Evolutionary conservation across 2,329 filamentous ascomycete genomes (phyloP).

Genomic region (Sporothrix pallida): DNA sequence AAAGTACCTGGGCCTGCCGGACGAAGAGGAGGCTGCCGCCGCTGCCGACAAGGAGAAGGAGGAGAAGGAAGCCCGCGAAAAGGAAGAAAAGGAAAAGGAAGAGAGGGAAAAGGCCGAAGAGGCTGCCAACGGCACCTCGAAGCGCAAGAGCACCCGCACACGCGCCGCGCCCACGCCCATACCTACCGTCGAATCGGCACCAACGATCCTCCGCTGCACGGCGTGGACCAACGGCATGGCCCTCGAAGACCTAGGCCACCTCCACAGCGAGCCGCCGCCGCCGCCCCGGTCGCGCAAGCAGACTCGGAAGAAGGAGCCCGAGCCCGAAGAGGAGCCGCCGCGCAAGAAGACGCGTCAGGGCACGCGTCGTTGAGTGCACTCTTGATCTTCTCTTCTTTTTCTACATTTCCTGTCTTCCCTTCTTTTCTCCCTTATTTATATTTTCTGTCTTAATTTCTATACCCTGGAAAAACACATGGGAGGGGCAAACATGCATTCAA

Average conservation of each 20-base stretch:
- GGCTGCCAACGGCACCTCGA: conserved; percentile 36
- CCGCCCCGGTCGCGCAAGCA: conserved; percentile 58
- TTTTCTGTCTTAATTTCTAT: conserved; percentile 14
- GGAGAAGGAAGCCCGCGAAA: conserved; percentile 35
- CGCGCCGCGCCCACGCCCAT: conserved; percentile 51
- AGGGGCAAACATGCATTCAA: background rate
- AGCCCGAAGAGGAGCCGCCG: conserved; percentile 38
- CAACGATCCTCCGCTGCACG: conserved; percentile 56
- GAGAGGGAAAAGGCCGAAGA: background rate
- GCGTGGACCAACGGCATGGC: conserved; percentile 64
- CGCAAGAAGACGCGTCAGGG: conserved; percentile 40
- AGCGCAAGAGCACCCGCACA: conserved; percentile 56
- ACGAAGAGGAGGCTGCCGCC: conserved; percentile 44
- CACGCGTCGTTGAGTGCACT: conserved; percentile 26
- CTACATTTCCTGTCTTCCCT: background rate
- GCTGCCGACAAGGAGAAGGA: conserved; percentile 12
- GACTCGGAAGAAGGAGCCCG: conserved; percentile 55
- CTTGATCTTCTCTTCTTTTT: background rate
- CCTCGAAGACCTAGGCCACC: conserved; percentile 61
- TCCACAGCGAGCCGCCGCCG: conserved; percentile 62
- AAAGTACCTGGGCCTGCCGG: conserved; percentile 67
- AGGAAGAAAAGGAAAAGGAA: background rate
- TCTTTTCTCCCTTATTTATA: background rate
- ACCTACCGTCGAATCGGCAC: conserved; percentile 44
- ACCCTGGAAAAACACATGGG: background rate